Percentiles rank a stretch among this genome's conserved stretches.
These are phyloP conservation scores for Tuber indicum DNA, from an alignment of 495 filamentous ascomycete species.

Conservation along the genomic window DNA sequence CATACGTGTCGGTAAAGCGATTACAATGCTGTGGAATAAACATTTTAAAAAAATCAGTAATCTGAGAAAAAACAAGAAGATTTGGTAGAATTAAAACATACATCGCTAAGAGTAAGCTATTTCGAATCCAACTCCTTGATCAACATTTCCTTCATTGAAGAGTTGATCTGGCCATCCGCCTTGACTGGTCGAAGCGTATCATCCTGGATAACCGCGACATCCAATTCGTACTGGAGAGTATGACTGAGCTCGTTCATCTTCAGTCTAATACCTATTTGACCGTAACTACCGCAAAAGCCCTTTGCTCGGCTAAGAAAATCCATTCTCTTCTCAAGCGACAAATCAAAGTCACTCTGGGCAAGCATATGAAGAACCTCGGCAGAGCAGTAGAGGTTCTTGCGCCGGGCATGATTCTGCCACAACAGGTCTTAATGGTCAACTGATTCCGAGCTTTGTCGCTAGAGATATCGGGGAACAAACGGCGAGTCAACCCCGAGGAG, in stretches of 20 bases:
- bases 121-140: constrained; percentile 62
- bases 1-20: constrained; percentile 73
- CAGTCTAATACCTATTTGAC: constrained; percentile 34
- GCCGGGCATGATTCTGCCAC: constrained; percentile 79
- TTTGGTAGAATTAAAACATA: constrained; percentile 49
- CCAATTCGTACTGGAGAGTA: constrained; percentile 75
- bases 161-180: constrained; percentile 59
- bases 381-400: constrained; percentile 71
- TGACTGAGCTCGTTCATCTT: constrained; percentile 56
- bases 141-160: constrained; percentile 56
- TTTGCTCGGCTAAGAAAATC: constrained; percentile 82
- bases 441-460: constrained; percentile 60
- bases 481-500: constrained; percentile 75
- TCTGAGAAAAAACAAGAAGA: constrained; percentile 11
- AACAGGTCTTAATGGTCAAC: constrained; percentile 80
- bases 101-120: constrained; percentile 64
- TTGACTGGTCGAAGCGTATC: constrained; percentile 76
- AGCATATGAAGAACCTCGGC: constrained; percentile 78
- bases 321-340: constrained; percentile 71
- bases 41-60: constrained; percentile 31
- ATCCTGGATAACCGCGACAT: constrained; percentile 90
- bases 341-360: constrained; percentile 67
- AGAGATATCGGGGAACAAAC: constrained; percentile 79
- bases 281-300: constrained; percentile 43
- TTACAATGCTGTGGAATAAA: constrained; percentile 68